Conservation (phyloP, 2,329 filamentous ascomycete genomes). For the Teratosphaeria gauchensis region DNA sequence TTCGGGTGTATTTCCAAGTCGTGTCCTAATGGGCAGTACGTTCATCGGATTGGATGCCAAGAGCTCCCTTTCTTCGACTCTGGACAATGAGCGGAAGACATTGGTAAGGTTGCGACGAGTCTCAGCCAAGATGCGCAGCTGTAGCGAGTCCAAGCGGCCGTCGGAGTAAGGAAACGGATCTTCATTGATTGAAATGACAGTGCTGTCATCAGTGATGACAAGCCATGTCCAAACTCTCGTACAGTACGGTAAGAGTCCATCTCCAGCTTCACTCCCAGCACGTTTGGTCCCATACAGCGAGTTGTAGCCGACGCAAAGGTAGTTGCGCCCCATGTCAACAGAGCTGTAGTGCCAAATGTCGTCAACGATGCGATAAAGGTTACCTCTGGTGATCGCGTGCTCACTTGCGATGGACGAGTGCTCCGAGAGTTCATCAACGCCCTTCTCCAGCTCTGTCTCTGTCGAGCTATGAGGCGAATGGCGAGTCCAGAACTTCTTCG, state of each 20-base stretch:
- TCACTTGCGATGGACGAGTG: constrained; percentile 17
- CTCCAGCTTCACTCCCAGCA: background rate
- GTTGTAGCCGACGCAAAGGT: constrained; percentile 66
- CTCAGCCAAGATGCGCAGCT: constrained; percentile 40
- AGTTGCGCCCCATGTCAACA: constrained; percentile 57
- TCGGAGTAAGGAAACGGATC: constrained; percentile 35
- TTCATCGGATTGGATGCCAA: constrained; percentile 29
- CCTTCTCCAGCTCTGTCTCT: constrained; percentile 8
- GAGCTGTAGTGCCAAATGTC: constrained; percentile 69
- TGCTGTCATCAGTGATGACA: constrained; percentile 58
- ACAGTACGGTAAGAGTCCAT: constrained; percentile 17
- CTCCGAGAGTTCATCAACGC: constrained; percentile 19
- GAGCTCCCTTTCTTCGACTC: constrained; percentile 34
- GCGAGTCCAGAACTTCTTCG: constrained; percentile 7
- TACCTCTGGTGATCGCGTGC: constrained; percentile 19
- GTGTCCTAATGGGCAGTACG: constrained; percentile 36
- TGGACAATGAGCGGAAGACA: constrained; percentile 53
- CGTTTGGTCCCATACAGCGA: constrained; percentile 40
- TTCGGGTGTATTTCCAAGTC: constrained; percentile 35
- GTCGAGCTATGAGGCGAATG: constrained; percentile 1
- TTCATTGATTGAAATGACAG: constrained; percentile 62
- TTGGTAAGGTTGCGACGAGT: constrained; percentile 50
- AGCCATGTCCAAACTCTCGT: constrained; percentile 60
- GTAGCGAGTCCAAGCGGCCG: constrained; percentile 27
- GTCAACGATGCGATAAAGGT: constrained; percentile 52